Evolutionary conservation across 2,329 filamentous ascomycete genomes (phyloP).

Genomic region (Epichloe elymi): DNA sequence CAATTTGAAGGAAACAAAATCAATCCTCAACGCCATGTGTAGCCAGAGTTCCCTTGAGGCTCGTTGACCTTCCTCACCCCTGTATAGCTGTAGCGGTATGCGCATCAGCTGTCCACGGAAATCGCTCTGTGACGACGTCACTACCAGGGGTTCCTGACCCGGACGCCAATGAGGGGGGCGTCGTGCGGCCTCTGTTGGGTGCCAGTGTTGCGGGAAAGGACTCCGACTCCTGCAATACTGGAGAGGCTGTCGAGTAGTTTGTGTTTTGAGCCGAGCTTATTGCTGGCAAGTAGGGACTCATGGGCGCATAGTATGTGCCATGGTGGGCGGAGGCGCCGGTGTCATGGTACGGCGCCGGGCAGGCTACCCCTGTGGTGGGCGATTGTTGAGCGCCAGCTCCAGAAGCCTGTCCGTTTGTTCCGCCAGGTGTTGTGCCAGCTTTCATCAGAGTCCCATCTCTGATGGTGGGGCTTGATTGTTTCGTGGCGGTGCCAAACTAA

Average conservation of each 20-base stretch:
- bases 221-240: constrained; percentile 8
- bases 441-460: constrained; percentile 35
- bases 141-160: constrained; percentile 33
- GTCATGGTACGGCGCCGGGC: constrained; percentile 12
- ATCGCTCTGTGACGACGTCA: constrained; percentile 29
- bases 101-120: constrained; percentile 33
- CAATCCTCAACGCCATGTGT: too few species aligned
- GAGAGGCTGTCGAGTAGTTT: constrained; percentile 3
- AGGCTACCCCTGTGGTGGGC: neutral
- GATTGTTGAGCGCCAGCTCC: neutral
- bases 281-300: constrained; percentile 8
- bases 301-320: constrained; percentile 18
- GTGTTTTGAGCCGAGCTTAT: constrained; percentile 8
- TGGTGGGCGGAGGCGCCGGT: constrained; percentile 29
- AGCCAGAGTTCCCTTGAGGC: neutral
- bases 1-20: neutral
- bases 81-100: constrained; percentile 37
- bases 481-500: constrained; percentile 43
- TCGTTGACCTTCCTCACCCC: constrained; percentile 13
- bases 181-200: constrained; percentile 17
- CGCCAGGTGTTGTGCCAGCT: constrained; percentile 24
- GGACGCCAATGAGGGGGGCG: constrained; percentile 32
- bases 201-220: neutral
- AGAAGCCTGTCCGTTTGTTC: neutral
- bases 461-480: constrained; percentile 37